A percentile compares a stretch with the other conserved stretches of the same genome.
Conservation (phyloP, 805 yeast genomes). For the Candida ficus region DNA sequence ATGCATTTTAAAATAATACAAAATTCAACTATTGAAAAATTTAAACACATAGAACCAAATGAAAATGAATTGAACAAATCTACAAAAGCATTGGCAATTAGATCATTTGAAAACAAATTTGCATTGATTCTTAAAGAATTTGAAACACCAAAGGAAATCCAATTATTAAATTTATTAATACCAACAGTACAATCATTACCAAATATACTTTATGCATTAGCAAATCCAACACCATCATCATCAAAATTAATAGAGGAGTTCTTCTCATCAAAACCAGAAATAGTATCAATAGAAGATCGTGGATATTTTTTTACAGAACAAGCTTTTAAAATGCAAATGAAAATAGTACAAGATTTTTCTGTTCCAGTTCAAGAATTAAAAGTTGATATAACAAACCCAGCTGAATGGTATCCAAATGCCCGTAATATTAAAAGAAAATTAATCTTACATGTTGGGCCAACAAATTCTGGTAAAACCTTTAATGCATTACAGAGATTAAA, state of each 20-base stretch:
- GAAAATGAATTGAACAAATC: too few relatives aligned
- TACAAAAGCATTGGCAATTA: neutral
- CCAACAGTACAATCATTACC: conserved; percentile 8
- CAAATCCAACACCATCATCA: neutral
- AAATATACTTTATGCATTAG: neutral
- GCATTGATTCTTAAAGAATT: neutral
- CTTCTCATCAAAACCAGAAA: neutral
- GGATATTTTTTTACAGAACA: conserved; percentile 11
- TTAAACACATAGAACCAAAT: neutral
- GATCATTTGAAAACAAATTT: conserved; percentile 4
- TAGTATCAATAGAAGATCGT: neutral
- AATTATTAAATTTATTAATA: conserved; percentile 2
- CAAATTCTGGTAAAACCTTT: conserved; percentile 93
- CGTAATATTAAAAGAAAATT: conserved; percentile 72
- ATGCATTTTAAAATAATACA: neutral
- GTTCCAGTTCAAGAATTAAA: conserved; percentile 20
- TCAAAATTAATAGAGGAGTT: neutral
- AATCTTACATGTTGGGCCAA: conserved; percentile 95
- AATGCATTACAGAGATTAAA: conserved; percentile 69
- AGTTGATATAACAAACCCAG: conserved; percentile 52
- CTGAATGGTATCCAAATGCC: conserved; percentile 82
- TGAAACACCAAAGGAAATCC: neutral
- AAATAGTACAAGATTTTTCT: conserved; percentile 5
- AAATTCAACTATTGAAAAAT: neutral
- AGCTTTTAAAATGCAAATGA: conserved; percentile 7